Evolutionary conservation across 2,329 filamentous ascomycete species (phyloP), one percentile per base, ranked within the genome.

Genomic region (Verticillium isaacii): DNA sequence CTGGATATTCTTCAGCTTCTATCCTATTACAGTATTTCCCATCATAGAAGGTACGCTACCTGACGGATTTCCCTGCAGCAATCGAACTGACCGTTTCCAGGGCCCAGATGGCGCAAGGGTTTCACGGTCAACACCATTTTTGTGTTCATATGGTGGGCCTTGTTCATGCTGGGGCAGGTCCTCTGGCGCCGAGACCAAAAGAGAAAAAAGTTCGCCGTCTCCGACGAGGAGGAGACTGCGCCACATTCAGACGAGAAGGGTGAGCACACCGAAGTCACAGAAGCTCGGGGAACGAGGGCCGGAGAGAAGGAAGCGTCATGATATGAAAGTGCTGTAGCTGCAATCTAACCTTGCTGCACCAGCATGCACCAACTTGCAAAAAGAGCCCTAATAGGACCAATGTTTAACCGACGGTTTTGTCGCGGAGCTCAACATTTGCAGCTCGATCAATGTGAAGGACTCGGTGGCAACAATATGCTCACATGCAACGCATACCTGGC

Each of bases 1-100:
- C 5, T 66, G 60, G 57, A 41, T 56, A n/a, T 62, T 66, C 32
- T 65, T 64, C 56, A 60, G 58, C 15, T 67, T 66, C 19, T 67
- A 64, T 52, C 64, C 64, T 4, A 63, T 66, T 11, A 63, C 60
- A 1, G 64, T 62, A 1, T 65, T 67, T 29, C 63, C 63, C 14
- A 57, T 64, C 5, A 12, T 66, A n/a, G 66, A 66, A 55, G 32
- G 32, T 23, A n/a, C 6, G 41, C 34, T 29, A 36, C 14, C 11
- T 36, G 34, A 14, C 7, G 17, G 17, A 3, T 23, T 23, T n/a
- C 5, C 41, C 41, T 23, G 39, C 8, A 4, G 2, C 19, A 3
- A 11, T 11, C 8, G 41, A 5, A 50, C 19, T 50, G n/a, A 23
- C n/a, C 11, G n/a, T 9, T 12, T 14, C 1, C 19, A 57, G 66